Evolutionary conservation across 2,329 filamentous ascomycete genomes (phyloP).

Genomic region (Dendrostoma leiphaemia): DNA sequence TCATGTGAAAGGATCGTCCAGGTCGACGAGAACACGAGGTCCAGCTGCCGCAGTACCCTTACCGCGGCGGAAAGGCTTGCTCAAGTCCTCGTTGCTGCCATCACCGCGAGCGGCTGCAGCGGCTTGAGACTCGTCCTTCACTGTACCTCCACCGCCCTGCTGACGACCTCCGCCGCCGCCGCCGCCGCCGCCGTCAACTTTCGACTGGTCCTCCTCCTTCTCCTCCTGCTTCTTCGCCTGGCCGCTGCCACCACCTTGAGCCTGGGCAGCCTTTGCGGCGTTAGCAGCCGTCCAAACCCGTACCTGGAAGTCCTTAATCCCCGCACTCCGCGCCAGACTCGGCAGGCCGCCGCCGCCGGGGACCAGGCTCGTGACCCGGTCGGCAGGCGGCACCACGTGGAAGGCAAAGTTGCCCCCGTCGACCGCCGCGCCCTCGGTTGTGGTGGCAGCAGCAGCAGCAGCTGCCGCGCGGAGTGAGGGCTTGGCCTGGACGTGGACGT

Average conservation of each 20-base stretch:
- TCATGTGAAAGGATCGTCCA: neutral
- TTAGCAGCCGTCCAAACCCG: neutral
- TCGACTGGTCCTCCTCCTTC: neutral
- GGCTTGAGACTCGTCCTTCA: neutral
- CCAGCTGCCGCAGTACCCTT: neutral
- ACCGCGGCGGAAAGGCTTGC: neutral
- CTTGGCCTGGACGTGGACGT: neutral
- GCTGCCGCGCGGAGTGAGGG: too few species aligned
- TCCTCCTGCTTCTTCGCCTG: neutral
- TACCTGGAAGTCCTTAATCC: constrained; percentile 7
- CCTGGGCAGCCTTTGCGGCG: neutral
- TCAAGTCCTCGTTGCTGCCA: neutral
- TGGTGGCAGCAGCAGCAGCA: too few species aligned
- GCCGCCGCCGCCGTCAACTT: too few species aligned
- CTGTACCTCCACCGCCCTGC: neutral
- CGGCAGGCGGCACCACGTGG: neutral
- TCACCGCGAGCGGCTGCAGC: neutral
- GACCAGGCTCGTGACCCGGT: neutral
- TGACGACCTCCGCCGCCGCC: neutral
- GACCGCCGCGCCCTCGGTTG: neutral
- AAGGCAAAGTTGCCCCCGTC: neutral
- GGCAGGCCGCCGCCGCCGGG: neutral
- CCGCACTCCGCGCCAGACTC: neutral
- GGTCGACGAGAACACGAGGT: neutral
- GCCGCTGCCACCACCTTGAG: neutral